Evolutionary conservation across 352 stramenopile species (phyloP).

Genomic region (Globisporangium okanoganense): DNA sequence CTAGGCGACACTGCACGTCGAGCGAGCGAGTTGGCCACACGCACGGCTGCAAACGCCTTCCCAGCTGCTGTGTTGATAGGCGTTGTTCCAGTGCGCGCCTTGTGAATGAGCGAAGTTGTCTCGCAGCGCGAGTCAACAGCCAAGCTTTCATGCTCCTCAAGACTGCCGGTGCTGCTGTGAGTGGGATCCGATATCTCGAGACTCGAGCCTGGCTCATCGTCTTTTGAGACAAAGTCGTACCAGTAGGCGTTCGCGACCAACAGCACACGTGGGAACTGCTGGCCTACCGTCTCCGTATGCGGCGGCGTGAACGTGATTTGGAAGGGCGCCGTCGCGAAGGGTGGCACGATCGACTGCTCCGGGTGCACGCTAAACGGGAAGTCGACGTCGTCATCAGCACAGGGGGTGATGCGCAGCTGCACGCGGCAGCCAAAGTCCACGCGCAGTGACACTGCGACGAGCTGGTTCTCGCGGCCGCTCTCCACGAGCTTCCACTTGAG

Average conservation of each 20-base stretch:
- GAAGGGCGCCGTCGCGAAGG: constrained; percentile 39
- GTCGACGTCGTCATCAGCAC: constrained; percentile 11
- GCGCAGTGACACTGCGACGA: constrained; percentile 50
- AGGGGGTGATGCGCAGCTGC: constrained; percentile 39
- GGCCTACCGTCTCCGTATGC: background rate
- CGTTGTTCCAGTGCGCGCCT: background rate
- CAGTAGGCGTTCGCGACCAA: constrained; percentile 67
- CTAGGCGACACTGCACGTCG: constrained; percentile 15
- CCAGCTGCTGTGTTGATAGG: constrained; percentile 30
- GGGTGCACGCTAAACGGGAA: constrained; percentile 39
- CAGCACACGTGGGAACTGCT: constrained; percentile 23
- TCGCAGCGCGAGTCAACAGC: constrained; percentile 10
- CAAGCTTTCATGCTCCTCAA: background rate
- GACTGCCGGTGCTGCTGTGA: background rate
- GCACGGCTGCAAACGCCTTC: constrained; percentile 70
- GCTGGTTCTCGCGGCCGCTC: constrained; percentile 42
- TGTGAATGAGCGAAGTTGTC: constrained; percentile 4
- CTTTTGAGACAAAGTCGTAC: constrained; percentile 25
- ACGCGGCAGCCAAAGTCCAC: constrained; percentile 46
- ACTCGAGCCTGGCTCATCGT: background rate
- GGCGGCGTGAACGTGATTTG: constrained; percentile 48
- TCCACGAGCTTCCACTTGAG: constrained; percentile 61
- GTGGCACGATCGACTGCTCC: constrained; percentile 16
- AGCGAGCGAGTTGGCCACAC: constrained; percentile 51
- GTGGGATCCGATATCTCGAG: background rate